Evolutionary conservation across 129 eudicot genomes (phyloP).

Genomic region (Apium graveolens): DNA sequence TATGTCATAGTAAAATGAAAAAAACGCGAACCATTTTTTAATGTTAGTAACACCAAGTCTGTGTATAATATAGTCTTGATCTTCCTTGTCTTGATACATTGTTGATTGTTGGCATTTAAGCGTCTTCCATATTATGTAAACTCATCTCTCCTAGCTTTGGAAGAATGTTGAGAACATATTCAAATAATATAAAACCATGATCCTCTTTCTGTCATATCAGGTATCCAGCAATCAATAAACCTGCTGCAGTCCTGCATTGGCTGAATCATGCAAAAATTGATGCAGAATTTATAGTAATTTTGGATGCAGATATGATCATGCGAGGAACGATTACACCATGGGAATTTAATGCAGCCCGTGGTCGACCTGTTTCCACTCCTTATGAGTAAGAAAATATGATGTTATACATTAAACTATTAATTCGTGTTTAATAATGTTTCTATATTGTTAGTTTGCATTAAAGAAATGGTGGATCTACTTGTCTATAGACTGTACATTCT

Average conservation of each 20-base stretch:
- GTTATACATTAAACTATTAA: not conserved
- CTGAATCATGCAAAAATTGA: conserved; percentile 72
- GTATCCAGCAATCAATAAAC: conserved; percentile 99
- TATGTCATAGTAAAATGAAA: no score
- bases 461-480: not conserved
- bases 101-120: not conserved
- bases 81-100: not conserved
- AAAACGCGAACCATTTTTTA: not conserved
- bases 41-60: not conserved
- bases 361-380: conserved; percentile 93
- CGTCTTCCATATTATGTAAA: not conserved
- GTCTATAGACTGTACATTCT: not conserved
- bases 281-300: conserved; percentile 82
- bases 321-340: conserved; percentile 97
- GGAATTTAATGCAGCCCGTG: conserved; percentile 83
- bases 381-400: conserved; percentile 53
- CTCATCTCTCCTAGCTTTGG: not conserved
- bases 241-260: conserved; percentile 96
- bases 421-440: not conserved
- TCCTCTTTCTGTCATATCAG: conserved; percentile 29
- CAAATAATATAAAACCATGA: not conserved
- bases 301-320: conserved; percentile 98
- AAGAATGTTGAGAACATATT: not conserved
- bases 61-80: not conserved
- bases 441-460: not conserved